These are phyloP conservation scores for Thelonectria olida DNA, from an alignment of 2,329 filamentous ascomycete genomes.

Conservation along the genomic window DNA sequence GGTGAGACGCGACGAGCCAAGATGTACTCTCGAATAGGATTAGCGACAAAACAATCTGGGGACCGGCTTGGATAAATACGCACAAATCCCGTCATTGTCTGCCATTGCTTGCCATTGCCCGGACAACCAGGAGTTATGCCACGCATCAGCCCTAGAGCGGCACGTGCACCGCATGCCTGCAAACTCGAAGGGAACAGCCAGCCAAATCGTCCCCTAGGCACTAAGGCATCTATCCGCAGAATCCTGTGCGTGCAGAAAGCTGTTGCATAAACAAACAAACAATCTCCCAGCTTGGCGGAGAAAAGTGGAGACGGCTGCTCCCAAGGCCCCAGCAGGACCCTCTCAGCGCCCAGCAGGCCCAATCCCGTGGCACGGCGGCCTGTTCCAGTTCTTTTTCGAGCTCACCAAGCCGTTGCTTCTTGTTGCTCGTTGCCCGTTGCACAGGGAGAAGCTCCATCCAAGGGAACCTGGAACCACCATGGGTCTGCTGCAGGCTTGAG, in stretches of 20 bases:
- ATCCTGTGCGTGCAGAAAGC: slow-evolving; percentile 34
- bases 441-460: slow-evolving; percentile 29
- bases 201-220: slow-evolving; percentile 17
- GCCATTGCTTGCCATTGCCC: slow-evolving; percentile 46
- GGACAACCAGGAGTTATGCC: slow-evolving; percentile 41
- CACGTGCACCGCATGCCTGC: slow-evolving; percentile 38
- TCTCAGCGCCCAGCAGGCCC: slow-evolving; percentile 6
- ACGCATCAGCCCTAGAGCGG: slow-evolving; percentile 27
- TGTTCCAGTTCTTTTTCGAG: slow-evolving; percentile 5
- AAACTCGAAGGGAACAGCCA: background rate
- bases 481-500: slow-evolving; percentile 5
- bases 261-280: slow-evolving; percentile 48
- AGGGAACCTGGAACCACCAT: slow-evolving; percentile 1
- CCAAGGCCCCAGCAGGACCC: slow-evolving; percentile 10
- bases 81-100: slow-evolving; percentile 33
- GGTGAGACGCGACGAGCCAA: slow-evolving; percentile 37
- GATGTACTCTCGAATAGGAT: slow-evolving; percentile 16
- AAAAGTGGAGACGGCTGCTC: slow-evolving; percentile 29
- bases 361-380: slow-evolving; percentile 33
- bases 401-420: slow-evolving; percentile 35
- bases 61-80: slow-evolving; percentile 19
- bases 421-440: slow-evolving; percentile 41
- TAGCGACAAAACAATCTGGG: background rate
- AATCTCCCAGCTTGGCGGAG: slow-evolving; percentile 38
- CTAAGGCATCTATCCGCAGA: slow-evolving; percentile 29